These are phyloP conservation scores for Pestalotiopsis sp. DNA, from an alignment of 2,329 filamentous ascomycete species.

Conservation along the genomic window DNA sequence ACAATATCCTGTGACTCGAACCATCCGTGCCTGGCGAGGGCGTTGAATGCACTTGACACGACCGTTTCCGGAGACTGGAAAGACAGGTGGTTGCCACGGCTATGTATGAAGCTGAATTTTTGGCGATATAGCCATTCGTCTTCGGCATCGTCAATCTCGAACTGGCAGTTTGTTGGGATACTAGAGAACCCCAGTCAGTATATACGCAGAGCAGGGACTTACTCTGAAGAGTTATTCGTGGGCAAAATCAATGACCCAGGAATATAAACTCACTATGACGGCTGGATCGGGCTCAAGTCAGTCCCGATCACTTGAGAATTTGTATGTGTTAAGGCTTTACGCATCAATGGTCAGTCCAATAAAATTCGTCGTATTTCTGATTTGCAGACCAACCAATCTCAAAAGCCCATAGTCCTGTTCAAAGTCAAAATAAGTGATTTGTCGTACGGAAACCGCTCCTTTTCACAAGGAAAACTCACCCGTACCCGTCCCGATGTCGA, in stretches of 20 bases:
- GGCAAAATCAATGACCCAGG: neutral
- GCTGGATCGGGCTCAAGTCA: constrained; percentile 18
- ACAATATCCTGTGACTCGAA: constrained; percentile 16
- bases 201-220: neutral
- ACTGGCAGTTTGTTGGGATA: constrained; percentile 17
- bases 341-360: neutral
- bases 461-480: constrained; percentile 4
- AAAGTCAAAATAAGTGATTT: neutral
- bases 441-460: neutral
- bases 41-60: constrained; percentile 8
- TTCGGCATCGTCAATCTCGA: constrained; percentile 19
- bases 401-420: constrained; percentile 16
- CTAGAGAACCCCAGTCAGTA: neutral
- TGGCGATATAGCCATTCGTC: constrained; percentile 18
- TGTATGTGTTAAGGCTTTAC: constrained; percentile 10
- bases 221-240: neutral
- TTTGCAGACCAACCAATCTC: constrained; percentile 13
- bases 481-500: constrained; percentile 18
- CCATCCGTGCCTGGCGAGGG: constrained; percentile 16
- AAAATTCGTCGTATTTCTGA: neutral
- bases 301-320: constrained; percentile 16
- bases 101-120: constrained; percentile 18
- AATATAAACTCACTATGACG: constrained; percentile 7
- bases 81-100: constrained; percentile 1
- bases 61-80: constrained; percentile 15